phyloP scores from a whole-genome alignment of 2,329 filamentous ascomycete species.

The Ophiostoma montium region DNA sequence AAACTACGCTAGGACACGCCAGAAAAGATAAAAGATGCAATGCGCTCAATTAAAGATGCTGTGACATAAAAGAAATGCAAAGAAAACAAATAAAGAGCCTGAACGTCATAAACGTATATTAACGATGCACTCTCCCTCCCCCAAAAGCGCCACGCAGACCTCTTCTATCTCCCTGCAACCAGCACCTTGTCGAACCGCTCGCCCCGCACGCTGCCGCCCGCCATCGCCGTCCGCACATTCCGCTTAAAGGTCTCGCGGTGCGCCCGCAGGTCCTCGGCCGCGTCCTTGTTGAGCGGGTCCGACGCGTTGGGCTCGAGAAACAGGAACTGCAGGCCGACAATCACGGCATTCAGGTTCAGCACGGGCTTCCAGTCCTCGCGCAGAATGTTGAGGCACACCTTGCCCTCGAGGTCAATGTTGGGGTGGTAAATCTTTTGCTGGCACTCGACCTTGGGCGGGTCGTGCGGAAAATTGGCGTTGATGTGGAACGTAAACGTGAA shows the following conservation, averaged over 20 bases:
- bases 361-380: constrained; percentile 99
- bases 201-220: constrained; percentile 60
- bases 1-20: too few relatives aligned
- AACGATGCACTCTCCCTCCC: background rate
- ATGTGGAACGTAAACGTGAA: constrained; percentile 90
- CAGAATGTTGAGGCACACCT: constrained; percentile 94
- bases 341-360: constrained; percentile 91
- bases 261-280: constrained; percentile 75
- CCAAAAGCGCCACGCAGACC: too few relatives aligned
- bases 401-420: constrained; percentile 95
- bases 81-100: background rate
- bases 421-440: constrained; percentile 98
- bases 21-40: too few relatives aligned
- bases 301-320: constrained; percentile 96
- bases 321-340: constrained; percentile 89
- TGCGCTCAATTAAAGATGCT: too few relatives aligned
- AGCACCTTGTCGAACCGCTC: constrained; percentile 63
- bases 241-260: constrained; percentile 84
- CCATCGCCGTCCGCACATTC: constrained; percentile 77
- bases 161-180: background rate
- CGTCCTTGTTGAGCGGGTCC: constrained; percentile 97
- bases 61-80: too few relatives aligned
- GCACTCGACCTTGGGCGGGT: constrained; percentile 94
- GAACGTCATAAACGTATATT: too few relatives aligned
- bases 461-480: constrained; percentile 90